Evolutionary conservation across 495 filamentous ascomycete genomes (phyloP).

Genomic region (Neurospora hispaniola): DNA sequence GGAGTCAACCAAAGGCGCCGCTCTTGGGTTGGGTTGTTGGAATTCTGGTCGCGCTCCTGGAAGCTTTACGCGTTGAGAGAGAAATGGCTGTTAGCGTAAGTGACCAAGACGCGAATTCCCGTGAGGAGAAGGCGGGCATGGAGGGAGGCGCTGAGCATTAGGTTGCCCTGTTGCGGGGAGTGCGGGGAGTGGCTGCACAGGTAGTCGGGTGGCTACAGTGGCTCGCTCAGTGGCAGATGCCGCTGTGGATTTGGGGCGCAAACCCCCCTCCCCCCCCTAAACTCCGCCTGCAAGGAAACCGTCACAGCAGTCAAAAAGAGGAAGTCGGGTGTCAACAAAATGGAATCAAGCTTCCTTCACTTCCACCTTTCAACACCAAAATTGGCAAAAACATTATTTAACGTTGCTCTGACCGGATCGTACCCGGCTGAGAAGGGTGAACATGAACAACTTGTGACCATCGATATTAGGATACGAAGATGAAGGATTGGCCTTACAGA

Average conservation of each 20-base stretch:
- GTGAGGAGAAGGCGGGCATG: not conserved
- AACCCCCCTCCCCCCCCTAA: not conserved
- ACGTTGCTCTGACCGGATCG: not conserved
- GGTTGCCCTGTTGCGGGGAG: not conserved
- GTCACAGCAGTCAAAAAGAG: not conserved
- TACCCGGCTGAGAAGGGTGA: not conserved
- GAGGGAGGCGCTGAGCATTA: not conserved
- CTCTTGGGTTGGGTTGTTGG: not conserved
- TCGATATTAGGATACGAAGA: not conserved
- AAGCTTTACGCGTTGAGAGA: not conserved
- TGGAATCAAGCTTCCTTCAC: not conserved
- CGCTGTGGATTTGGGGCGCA: not conserved
- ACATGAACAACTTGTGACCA: not conserved
- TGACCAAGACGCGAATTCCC: not conserved
- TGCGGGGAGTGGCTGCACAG: not conserved
- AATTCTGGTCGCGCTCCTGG: not conserved
- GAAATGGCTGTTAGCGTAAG: not conserved
- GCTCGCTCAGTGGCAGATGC: not conserved
- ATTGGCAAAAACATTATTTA: not conserved
- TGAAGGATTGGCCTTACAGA: not conserved
- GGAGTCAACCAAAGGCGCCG: not conserved
- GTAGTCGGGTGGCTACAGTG: not conserved
- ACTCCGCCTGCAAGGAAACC: not conserved
- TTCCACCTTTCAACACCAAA: not conserved
- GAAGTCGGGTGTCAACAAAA: not conserved